Conservation (phyloP, 179 eudicot species). For the Spergularia azorica region DNA sequence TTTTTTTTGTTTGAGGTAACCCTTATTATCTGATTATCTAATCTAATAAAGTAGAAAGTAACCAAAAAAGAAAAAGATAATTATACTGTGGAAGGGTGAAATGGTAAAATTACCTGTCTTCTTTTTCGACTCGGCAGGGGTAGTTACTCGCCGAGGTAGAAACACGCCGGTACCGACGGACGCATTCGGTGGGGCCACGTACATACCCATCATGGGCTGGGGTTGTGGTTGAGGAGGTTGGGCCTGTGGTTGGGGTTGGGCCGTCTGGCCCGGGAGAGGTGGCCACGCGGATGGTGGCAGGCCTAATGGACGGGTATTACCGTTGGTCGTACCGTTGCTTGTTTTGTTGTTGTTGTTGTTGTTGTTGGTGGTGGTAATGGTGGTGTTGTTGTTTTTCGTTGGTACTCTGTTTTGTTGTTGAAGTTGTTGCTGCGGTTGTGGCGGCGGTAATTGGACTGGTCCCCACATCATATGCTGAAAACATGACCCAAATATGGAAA, state of each 20-base stretch:
- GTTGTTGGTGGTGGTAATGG: background rate
- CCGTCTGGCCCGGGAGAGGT: constrained; percentile 24
- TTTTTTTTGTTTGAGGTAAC: no score
- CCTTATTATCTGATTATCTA: no score
- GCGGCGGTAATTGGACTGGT: constrained; percentile 20
- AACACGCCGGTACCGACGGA: constrained; percentile 26
- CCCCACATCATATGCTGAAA: constrained; percentile 19
- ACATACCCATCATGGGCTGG: constrained; percentile 14
- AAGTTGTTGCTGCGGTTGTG: constrained; percentile 5
- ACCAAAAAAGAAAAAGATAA: no score
- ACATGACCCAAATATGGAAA: no score
- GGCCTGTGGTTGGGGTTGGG: constrained; percentile 6
- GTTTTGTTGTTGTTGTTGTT: background rate
- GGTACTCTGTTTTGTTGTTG: constrained; percentile 24
- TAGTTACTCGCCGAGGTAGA: background rate
- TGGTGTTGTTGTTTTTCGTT: background rate
- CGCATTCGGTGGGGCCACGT: constrained; percentile 19
- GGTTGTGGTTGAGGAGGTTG: background rate
- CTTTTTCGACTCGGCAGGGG: constrained; percentile 6
- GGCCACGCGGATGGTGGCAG: constrained; percentile 39
- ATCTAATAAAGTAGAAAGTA: no score
- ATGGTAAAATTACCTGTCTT: constrained; percentile 13
- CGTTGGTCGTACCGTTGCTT: background rate
- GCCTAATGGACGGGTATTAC: constrained; percentile 30
- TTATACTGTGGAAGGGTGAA: background rate